Percentiles rank a stretch among this genome's conserved stretches.
phyloP scores from a whole-genome alignment of 805 yeast genomes.

The Candida bentonensis region DNA sequence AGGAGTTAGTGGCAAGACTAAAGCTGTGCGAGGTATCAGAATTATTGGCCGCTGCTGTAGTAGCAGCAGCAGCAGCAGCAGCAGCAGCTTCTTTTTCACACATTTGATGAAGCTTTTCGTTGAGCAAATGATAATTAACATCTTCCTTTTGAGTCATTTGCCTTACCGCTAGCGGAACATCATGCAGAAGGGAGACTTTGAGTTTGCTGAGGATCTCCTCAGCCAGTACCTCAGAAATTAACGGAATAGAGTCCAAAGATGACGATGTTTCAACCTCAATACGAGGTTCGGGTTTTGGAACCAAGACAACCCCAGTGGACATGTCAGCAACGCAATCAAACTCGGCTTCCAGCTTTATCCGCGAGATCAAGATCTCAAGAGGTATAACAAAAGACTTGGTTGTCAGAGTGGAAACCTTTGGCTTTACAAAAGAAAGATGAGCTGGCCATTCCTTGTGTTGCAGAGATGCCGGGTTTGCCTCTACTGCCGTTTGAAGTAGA shows the following conservation, averaged over 20 bases:
- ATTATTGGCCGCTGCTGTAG: too few species aligned
- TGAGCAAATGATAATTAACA: conserved; percentile 7
- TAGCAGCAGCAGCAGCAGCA: background rate
- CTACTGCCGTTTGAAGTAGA: conserved; percentile 57
- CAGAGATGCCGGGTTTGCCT: conserved; percentile 42
- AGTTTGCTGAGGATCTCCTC: conserved; percentile 13
- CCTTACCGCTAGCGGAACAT: conserved; percentile 21
- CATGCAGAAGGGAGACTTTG: conserved; percentile 19
- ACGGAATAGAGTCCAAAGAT: conserved; percentile 20
- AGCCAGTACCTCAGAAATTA: conserved; percentile 14
- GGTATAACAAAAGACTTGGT: conserved; percentile 17
- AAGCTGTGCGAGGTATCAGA: too few species aligned
- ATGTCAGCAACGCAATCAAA: conserved; percentile 12
- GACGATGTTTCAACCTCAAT: conserved; percentile 16
- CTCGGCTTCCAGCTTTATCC: conserved; percentile 9
- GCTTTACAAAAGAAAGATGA: conserved; percentile 10
- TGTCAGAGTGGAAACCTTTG: conserved; percentile 13
- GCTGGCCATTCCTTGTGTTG: conserved; percentile 18
- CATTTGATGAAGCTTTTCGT: conserved; percentile 1
- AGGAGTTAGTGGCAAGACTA: too few species aligned
- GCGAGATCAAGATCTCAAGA: conserved; percentile 13
- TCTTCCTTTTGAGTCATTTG: conserved; percentile 12
- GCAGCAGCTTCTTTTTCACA: background rate
- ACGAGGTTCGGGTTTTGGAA: conserved; percentile 18
- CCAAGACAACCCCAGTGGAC: conserved; percentile 19